These are phyloP conservation scores for Saksenaea vasiformis DNA, from an alignment of 371 early-diverging fungal genomes.

Conservation along the genomic window DNA sequence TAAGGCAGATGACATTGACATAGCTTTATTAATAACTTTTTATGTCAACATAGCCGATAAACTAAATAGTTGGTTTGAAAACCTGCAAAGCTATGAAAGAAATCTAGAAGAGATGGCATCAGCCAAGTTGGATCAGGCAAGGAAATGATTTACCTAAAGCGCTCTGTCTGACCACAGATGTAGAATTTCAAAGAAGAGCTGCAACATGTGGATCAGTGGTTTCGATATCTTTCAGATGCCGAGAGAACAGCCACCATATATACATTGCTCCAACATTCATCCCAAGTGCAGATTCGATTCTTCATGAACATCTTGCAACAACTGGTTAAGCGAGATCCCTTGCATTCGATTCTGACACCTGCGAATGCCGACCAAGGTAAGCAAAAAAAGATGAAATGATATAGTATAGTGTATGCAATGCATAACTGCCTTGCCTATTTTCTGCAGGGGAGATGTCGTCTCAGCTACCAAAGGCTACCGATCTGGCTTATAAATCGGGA, in stretches of 20 bases:
- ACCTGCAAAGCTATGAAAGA: conserved; percentile 86
- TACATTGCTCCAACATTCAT: conserved; percentile 84
- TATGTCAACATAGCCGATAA: conserved; percentile 53
- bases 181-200: conserved; percentile 88
- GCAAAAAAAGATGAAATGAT: not conserved
- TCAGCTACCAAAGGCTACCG: conserved; percentile 37
- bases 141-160: conserved; percentile 11
- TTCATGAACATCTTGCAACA: conserved; percentile 91
- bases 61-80: conserved; percentile 88
- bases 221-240: conserved; percentile 83
- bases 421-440: not conserved
- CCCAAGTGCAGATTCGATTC: conserved; percentile 88
- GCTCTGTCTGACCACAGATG: not conserved
- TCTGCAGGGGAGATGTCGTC: conserved; percentile 53
- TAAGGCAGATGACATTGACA: conserved; percentile 12
- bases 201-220: conserved; percentile 94
- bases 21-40: not conserved
- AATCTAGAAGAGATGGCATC: conserved; percentile 94
- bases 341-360: conserved; percentile 56
- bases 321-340: conserved; percentile 76
- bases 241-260: conserved; percentile 93
- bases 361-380: conserved; percentile 65
- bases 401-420: not conserved
- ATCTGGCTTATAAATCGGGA: conserved; percentile 59
- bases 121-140: conserved; percentile 79